These are phyloP conservation scores for Calonectria pseudoreteaudii DNA, from an alignment of 2,329 filamentous ascomycete species.

Conservation along the genomic window DNA sequence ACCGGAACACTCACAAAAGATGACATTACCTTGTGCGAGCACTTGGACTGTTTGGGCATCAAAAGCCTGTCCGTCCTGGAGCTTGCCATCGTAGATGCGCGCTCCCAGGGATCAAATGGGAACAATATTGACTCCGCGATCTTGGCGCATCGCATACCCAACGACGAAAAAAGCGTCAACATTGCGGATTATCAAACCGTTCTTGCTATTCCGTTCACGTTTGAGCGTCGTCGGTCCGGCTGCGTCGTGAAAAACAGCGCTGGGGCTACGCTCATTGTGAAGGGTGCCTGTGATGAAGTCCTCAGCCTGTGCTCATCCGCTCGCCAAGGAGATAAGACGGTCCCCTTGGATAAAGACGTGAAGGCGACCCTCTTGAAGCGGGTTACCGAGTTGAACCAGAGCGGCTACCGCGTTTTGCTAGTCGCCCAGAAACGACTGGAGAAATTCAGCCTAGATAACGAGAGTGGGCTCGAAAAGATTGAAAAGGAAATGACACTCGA, in stretches of 20 bases:
- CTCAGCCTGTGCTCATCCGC: not conserved
- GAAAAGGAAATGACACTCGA: constrained; percentile 42
- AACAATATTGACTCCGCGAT: constrained; percentile 46
- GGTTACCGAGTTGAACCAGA: not conserved
- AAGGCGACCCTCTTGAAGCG: not conserved
- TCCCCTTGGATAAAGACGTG: not conserved
- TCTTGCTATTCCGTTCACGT: not conserved
- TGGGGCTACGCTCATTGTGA: not conserved
- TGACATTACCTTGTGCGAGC: constrained; percentile 42
- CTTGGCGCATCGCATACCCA: not conserved
- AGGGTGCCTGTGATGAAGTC: constrained; percentile 3
- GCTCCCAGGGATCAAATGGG: constrained; percentile 40
- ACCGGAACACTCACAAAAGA: constrained; percentile 46
- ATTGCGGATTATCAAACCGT: not conserved
- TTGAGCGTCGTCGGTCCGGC: constrained; percentile 8
- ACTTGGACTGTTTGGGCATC: constrained; percentile 30
- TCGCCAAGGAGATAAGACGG: not conserved
- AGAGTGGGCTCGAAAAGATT: constrained; percentile 36
- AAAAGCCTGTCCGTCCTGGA: constrained; percentile 37
- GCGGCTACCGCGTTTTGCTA: not conserved
- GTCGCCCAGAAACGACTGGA: not conserved
- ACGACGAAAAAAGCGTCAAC: not conserved
- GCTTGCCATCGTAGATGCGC: constrained; percentile 42
- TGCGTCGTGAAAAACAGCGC: not conserved
- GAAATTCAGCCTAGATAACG: constrained; percentile 14